Evolutionary conservation across 768 basidiomycete genomes (phyloP).

Genomic region (Boletus tylopilopsis): DNA sequence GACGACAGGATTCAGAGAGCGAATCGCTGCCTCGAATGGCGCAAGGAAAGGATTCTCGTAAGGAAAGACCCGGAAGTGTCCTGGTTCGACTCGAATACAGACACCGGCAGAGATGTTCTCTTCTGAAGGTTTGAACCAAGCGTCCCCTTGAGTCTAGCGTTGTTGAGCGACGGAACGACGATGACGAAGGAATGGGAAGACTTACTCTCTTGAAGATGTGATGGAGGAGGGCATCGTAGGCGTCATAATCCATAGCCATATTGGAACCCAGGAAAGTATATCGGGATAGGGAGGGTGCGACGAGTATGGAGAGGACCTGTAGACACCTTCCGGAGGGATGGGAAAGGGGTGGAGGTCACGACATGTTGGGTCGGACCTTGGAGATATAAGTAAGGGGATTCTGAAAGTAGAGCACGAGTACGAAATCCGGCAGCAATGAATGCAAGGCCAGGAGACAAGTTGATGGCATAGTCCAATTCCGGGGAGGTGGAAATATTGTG

Average conservation of each 20-base stretch:
- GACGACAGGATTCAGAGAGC: slow-evolving; percentile 75
- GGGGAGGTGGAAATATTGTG: slow-evolving; percentile 3
- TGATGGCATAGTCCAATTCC: slow-evolving; percentile 7
- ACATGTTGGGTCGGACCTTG: not conserved
- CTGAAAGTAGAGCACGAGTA: not conserved
- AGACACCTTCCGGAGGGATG: not conserved
- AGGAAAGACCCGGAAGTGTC: slow-evolving; percentile 77
- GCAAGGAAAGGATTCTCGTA: slow-evolving; percentile 79
- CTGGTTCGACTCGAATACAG: slow-evolving; percentile 64
- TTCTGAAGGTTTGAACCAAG: slow-evolving; percentile 84
- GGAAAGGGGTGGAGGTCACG: not conserved
- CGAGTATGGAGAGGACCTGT: not conserved
- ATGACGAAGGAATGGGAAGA: not conserved
- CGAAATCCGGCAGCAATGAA: slow-evolving; percentile 3
- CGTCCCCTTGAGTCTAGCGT: slow-evolving; percentile 69
- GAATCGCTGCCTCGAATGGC: slow-evolving; percentile 79
- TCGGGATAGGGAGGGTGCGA: not conserved
- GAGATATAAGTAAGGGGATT: slow-evolving; percentile 21
- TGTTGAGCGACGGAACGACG: not conserved
- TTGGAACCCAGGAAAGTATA: not conserved
- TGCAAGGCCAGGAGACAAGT: not conserved
- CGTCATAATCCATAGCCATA: slow-evolving; percentile 56
- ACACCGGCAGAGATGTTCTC: slow-evolving; percentile 80
- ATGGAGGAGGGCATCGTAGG: slow-evolving; percentile 75
- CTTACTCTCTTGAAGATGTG: slow-evolving; percentile 73